Percentiles rank a stretch among this genome's conserved stretches.
These are phyloP conservation scores for Naganishia liquefaciens DNA, from an alignment of 1,284 basidiomycete genomes.

Conservation along the genomic window DNA sequence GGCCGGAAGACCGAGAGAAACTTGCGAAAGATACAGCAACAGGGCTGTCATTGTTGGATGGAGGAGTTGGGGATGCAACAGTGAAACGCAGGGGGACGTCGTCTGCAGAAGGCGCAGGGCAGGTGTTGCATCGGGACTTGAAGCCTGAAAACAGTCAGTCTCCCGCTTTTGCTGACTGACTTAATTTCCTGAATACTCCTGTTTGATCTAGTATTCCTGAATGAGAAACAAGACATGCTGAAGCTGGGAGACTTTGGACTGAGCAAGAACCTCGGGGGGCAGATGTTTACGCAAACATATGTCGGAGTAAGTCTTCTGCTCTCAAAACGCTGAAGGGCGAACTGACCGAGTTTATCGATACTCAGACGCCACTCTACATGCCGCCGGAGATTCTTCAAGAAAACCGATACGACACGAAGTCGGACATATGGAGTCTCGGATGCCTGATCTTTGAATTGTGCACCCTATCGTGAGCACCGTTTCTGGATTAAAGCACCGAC, in stretches of 20 bases:
- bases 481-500: neutral
- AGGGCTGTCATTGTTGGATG: slow-evolving; percentile 2
- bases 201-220: slow-evolving; percentile 69
- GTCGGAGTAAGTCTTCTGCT: slow-evolving; percentile 70
- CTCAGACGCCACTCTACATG: slow-evolving; percentile 96
- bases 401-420: slow-evolving; percentile 93
- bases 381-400: slow-evolving; percentile 95
- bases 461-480: slow-evolving; percentile 65
- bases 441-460: slow-evolving; percentile 96
- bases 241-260: slow-evolving; percentile 97
- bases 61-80: slow-evolving; percentile 1
- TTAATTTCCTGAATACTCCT: too few species aligned
- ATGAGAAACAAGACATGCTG: slow-evolving; percentile 61
- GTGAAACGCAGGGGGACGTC: slow-evolving; percentile 15
- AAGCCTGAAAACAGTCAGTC: slow-evolving; percentile 92
- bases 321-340: neutral
- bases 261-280: slow-evolving; percentile 82
- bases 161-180: too few species aligned
- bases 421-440: slow-evolving; percentile 96
- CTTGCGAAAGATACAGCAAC: slow-evolving; percentile 25
- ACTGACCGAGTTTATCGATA: neutral
- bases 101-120: slow-evolving; percentile 52
- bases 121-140: slow-evolving; percentile 89
- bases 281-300: slow-evolving; percentile 90
- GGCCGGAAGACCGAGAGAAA: slow-evolving; percentile 47